phyloP scores from a whole-genome alignment of 805 yeast species.

The Sugiyamaella valdiviana region DNA sequence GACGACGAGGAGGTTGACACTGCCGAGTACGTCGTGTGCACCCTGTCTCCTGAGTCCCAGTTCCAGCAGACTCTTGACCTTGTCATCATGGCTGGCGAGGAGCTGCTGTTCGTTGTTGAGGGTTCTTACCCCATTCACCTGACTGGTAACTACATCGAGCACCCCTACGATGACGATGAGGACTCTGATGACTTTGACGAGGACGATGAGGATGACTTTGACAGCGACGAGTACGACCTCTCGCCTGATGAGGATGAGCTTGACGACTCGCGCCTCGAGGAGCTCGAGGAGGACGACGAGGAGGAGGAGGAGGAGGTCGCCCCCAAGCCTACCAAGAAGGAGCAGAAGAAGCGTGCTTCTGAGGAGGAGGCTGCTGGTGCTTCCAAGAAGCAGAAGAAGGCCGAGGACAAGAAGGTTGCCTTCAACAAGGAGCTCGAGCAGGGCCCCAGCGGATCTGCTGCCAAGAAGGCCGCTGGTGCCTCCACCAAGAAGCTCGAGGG shows the following conservation, averaged over 20 bases:
- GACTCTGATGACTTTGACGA: conserved; percentile 46
- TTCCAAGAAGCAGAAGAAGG: conserved; percentile 31
- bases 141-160: conserved; percentile 93
- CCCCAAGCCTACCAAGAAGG: conserved; percentile 46
- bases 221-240: conserved; percentile 32
- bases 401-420: conserved; percentile 67
- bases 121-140: conserved; percentile 93
- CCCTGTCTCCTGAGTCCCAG: conserved; percentile 77
- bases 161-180: conserved; percentile 74
- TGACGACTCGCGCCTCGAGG: conserved; percentile 30
- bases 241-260: conserved; percentile 31
- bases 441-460: conserved; percentile 63
- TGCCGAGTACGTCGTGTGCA: conserved; percentile 80
- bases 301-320: conserved; percentile 47
- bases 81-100: conserved; percentile 89
- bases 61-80: conserved; percentile 85
- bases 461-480: conserved; percentile 25
- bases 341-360: conserved; percentile 34
- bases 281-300: conserved; percentile 38
- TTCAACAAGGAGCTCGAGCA: conserved; percentile 88
- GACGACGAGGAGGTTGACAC: conserved; percentile 67
- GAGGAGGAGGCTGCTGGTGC: conserved; percentile 27
- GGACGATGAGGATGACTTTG: conserved; percentile 32
- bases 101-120: conserved; percentile 86
- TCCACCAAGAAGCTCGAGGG: conserved; percentile 78